Conservation (phyloP, 352 stramenopile species). For the Pythium oligandrum region DNA sequence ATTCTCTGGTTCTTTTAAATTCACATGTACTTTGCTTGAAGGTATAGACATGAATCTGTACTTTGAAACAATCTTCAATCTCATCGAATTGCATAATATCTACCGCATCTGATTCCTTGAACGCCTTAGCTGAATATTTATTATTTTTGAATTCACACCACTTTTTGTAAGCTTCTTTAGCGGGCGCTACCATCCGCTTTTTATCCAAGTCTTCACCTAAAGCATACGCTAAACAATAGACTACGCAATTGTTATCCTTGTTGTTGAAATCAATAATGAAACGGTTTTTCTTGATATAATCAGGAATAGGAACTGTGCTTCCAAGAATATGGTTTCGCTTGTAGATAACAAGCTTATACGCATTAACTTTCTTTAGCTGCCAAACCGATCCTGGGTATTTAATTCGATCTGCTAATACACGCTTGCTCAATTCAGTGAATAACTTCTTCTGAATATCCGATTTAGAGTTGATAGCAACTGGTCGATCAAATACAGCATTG, state of each 20-base stretch:
- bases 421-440: conserved; percentile 8
- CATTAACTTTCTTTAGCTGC: conserved; percentile 12
- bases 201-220: not conserved
- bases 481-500: conserved; percentile 7
- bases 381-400: conserved; percentile 12
- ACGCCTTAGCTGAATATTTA: not conserved
- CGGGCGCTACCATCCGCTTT: not conserved
- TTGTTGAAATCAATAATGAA: conserved; percentile 23
- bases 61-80: conserved; percentile 6
- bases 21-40: conserved; percentile 8
- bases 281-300: conserved; percentile 14
- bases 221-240: conserved; percentile 11
- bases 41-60: conserved; percentile 9
- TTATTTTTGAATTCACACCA: conserved; percentile 6
- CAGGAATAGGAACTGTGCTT: conserved; percentile 6
- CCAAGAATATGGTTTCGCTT: conserved; percentile 15
- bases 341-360: conserved; percentile 16
- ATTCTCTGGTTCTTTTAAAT: conserved; percentile 1
- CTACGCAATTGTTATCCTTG: conserved; percentile 11
- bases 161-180: conserved; percentile 4
- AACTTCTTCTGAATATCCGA: conserved; percentile 15
- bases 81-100: conserved; percentile 13
- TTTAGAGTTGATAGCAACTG: conserved; percentile 17
- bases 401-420: conserved; percentile 3
- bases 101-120: conserved; percentile 2